Evolutionary conservation across 306 rosid genomes (phyloP), one percentile per base, ranked within the genome.

Genomic region (Rosa lucieae): DNA sequence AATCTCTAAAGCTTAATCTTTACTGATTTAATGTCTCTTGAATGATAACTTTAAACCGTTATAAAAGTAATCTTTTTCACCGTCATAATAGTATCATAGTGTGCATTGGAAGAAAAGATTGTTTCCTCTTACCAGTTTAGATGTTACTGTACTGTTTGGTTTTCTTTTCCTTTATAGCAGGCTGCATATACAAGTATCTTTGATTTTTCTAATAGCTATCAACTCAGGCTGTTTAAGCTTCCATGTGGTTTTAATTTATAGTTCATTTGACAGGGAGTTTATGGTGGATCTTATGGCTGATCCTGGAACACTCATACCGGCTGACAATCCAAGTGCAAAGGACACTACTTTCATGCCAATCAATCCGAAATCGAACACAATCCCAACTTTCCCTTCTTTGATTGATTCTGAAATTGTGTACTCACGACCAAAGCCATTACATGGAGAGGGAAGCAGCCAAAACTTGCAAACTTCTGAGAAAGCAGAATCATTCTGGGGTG

Each of bases 211-310:
- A 17, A 55, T 49, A 59, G 37, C 53, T 74, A n/a, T 35, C 48
- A 47, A 66, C 59, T 75, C 70, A 35, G 66, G 29, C 43, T 82
- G 3, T 75, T 75, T 72, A 51, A 26, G 23, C 72, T 81, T 77
- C 21, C 59, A 21, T 10, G 47, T 78, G 72, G 69, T 73, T 73
- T 81, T 90, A 87, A 72, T 79, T 72, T 78, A 14, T 65, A 67
- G 65, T 78, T 84, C 88, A 72, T 70, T 44, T 82, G 86, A 83
- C 93, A 96, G 99, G 93, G 99, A 96, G 88, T 96, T 89, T 90
- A 87, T 96, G 89, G 97, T 96, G 88, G 99, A 96, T 89, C 94
- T 96, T 81, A 96, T 96, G 99, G 97, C 92, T 81, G 98, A 92
- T 76, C 99, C 99, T 72, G 99, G 99, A 83, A 90, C 94, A 18